Evolutionary conservation across 805 yeast species (phyloP).

Genomic region (Starmerella ratchasimensis): DNA sequence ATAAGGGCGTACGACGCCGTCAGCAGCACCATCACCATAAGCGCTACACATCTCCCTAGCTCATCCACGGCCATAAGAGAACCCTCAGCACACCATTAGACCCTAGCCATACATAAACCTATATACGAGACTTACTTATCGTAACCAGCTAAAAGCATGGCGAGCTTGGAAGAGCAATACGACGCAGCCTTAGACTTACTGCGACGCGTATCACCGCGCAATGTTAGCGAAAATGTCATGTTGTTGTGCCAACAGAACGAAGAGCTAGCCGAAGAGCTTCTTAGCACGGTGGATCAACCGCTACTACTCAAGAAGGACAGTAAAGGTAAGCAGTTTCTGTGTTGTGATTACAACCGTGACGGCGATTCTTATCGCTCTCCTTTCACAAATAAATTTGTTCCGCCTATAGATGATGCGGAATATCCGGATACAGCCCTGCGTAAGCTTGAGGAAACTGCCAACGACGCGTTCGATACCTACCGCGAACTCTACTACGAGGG

Average conservation of each 20-base stretch:
- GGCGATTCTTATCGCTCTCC: constrained; percentile 89
- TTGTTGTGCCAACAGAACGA: constrained; percentile 41
- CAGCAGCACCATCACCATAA: too few relatives aligned
- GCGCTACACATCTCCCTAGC: too few relatives aligned
- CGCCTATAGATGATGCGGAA: constrained; percentile 41
- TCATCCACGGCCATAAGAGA: too few relatives aligned
- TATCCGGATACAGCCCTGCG: constrained; percentile 56
- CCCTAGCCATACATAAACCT: too few relatives aligned
- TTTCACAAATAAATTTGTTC: constrained; percentile 63
- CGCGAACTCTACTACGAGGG: constrained; percentile 92
- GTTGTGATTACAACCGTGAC: constrained; percentile 92
- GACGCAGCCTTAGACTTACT: constrained; percentile 71
- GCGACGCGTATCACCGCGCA: constrained; percentile 59
- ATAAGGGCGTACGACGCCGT: too few relatives aligned
- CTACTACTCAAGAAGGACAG: constrained; percentile 40
- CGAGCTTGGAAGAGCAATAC: constrained; percentile 34
- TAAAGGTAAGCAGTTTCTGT: constrained; percentile 52
- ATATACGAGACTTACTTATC: too few relatives aligned
- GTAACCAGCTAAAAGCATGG: constrained; percentile 4
- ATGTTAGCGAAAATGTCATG: constrained; percentile 36
- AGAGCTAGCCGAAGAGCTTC: constrained; percentile 70
- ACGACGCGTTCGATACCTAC: constrained; percentile 83
- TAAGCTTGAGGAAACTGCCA: constrained; percentile 63
- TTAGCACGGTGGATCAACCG: constrained; percentile 81
- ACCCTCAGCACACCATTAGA: too few relatives aligned